Conservation (phyloP, 495 filamentous ascomycete species). For the Parathielavia appendiculata region DNA sequence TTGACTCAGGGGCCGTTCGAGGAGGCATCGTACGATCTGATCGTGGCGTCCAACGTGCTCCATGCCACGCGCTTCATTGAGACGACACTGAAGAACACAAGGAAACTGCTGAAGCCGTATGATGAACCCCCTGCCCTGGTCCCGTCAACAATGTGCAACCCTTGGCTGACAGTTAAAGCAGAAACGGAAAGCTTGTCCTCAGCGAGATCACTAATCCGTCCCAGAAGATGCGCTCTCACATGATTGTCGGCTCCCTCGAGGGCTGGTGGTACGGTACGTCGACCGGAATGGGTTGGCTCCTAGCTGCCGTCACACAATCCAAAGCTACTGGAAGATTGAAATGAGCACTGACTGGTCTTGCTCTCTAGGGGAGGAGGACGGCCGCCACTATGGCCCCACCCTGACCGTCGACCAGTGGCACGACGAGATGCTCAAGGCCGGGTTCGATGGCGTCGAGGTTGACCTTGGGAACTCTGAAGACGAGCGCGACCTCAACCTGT, state of each 20-base stretch:
- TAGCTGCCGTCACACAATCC: no score
- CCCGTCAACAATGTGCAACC: neutral
- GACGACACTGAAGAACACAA: neutral
- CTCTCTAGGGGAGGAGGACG: neutral
- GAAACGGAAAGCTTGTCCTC: conserved; percentile 25
- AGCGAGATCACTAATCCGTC: conserved; percentile 26
- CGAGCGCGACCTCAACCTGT: neutral
- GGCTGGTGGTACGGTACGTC: neutral
- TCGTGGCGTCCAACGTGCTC: conserved; percentile 46
- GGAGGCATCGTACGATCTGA: conserved; percentile 44
- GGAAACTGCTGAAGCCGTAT: neutral
- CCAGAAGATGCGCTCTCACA: conserved; percentile 21
- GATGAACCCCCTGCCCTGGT: neutral
- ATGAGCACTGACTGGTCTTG: no score
- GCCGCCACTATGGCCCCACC: neutral
- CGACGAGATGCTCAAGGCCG: neutral
- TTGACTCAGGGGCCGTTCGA: conserved; percentile 43
- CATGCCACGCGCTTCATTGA: neutral
- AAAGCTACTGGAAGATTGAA: no score
- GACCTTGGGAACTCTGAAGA: neutral
- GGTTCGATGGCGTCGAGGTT: neutral
- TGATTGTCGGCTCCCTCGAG: neutral
- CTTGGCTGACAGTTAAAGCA: neutral
- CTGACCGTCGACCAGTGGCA: neutral
- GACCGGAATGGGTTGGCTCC: neutral